Evolutionary conservation across 306 rosid species (phyloP), one percentile per base, ranked within the genome.

Genomic region (Vigna nakashimae): DNA sequence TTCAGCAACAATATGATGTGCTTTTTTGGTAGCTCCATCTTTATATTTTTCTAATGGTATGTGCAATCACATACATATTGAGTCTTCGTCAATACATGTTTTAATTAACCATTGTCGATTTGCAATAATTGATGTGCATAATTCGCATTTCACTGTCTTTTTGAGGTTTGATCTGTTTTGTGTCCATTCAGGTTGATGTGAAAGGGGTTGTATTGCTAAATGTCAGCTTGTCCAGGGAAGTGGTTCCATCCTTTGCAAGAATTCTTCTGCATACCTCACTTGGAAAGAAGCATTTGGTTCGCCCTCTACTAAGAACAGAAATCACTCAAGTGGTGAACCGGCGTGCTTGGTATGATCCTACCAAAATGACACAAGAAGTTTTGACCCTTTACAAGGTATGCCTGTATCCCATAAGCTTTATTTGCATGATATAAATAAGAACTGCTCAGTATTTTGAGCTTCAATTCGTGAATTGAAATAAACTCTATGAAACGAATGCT

Each of bases 161-260:
- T 26, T 5, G 2, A 42, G 38, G 9, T 69, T 14, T 48, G 46
- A 12, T 36, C n/a, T 51, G 63, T 45, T 78, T 20, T 76, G 17
- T 63, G 49, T 65, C 48, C 7, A 7, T 82, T 67, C 92, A 94
- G 98, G 89, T 91, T 73, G 86, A 85, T 42, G 77, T 94, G 57
- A 88, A 86, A 73, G 98, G 97, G 22, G 82, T 94, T 16, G 91
- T 94, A 17, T 83, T 94, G 84, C 88, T 94, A 76, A 86, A 86
- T 64, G 96, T 90, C 80, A 88, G 90, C 84, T 88, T 94, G 79
- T 85, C 97, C 36, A 90, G 97, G 85, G 97, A 91, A 80, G 91
- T 94, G 58, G 97, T 94, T 81, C 98, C 98, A 58, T 86, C 91
- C 75, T 92, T 94, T 85, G 98, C 97, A 20, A 91, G 97, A 85